Conservation (phyloP, 1,284 basidiomycete genomes). For the Pterulicium gracile region DNA sequence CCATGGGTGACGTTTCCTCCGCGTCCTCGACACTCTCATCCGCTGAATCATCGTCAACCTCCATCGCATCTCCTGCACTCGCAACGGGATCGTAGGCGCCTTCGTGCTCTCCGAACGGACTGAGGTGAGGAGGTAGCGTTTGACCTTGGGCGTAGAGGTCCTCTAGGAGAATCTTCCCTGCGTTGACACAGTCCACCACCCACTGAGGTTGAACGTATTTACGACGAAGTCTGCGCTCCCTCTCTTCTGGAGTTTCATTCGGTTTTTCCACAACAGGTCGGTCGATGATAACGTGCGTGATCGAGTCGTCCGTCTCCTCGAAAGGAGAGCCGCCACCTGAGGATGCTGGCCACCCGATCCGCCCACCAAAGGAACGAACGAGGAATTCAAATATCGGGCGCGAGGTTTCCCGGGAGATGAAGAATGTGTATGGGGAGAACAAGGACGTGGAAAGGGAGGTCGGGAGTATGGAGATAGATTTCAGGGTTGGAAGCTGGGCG, state of each 20-base stretch:
- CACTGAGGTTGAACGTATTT: conserved; percentile 97
- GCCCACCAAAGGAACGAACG: conserved; percentile 84
- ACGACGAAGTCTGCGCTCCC: conserved; percentile 56
- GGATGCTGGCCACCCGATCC: conserved; percentile 82
- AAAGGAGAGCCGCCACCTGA: conserved; percentile 80
- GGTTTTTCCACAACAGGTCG: conserved; percentile 53
- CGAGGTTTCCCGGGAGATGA: conserved; percentile 90
- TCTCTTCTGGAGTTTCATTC: conserved; percentile 47
- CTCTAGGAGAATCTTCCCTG: conserved; percentile 75
- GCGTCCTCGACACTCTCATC: conserved; percentile 25
- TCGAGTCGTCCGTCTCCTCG: conserved; percentile 62
- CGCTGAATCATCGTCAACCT: conserved; percentile 13
- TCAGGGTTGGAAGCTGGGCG: conserved; percentile 66
- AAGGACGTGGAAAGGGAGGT: conserved; percentile 46
- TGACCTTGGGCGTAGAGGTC: conserved; percentile 84
- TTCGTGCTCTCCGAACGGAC: conserved; percentile 83
- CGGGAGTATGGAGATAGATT: conserved; percentile 54
- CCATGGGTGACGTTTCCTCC: conserved; percentile 18
- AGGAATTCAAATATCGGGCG: conserved; percentile 93
- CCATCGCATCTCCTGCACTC: conserved; percentile 11
- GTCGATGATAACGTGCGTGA: conserved; percentile 96
- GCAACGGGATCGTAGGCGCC: conserved; percentile 69
- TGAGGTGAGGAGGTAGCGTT: conserved; percentile 88
- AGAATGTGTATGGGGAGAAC: conserved; percentile 88
- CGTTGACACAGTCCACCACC: conserved; percentile 95